Evolutionary conservation across 2,329 filamentous ascomycete genomes (phyloP).

Genomic region (Ascochyta rabiei): DNA sequence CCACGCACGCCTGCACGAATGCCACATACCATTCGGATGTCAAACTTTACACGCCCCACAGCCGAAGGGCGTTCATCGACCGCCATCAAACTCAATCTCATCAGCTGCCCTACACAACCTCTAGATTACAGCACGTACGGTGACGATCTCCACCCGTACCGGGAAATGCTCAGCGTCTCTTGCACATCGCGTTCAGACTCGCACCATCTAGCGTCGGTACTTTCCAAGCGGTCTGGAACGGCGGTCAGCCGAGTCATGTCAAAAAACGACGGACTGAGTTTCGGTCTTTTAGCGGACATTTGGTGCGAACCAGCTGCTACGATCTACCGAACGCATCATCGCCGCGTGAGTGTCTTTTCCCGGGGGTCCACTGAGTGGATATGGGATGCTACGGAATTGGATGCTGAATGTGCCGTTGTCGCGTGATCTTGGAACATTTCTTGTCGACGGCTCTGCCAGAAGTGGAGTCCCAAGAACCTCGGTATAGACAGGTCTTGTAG

Average conservation of each 20-base stretch:
- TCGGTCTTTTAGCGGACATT: conserved; percentile 14
- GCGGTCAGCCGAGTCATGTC: conserved; percentile 19
- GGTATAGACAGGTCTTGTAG: not conserved
- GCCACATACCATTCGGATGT: not conserved
- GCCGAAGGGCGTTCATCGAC: not conserved
- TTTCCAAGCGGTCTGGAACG: conserved; percentile 1
- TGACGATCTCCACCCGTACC: conserved; percentile 17
- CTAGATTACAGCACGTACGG: conserved; percentile 3
- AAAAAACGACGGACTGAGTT: conserved; percentile 8
- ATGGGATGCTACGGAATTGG: not conserved
- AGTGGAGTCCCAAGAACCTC: not conserved
- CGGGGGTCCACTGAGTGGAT: conserved; percentile 5
- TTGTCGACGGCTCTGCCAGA: not conserved
- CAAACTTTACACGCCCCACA: not conserved
- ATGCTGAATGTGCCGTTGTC: conserved; percentile 2
- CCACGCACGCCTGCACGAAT: no score
- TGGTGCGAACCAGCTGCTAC: conserved; percentile 4
- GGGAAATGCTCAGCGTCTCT: conserved; percentile 9
- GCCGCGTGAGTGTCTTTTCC: conserved; percentile 13
- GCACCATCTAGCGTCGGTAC: conserved; percentile 5
- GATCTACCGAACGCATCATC: conserved; percentile 19
- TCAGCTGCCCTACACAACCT: conserved; percentile 7
- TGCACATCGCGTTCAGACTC: conserved; percentile 1
- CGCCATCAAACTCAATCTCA: not conserved
- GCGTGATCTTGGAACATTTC: conserved; percentile 2